Percentiles rank a stretch among this genome's conserved stretches.
Evolutionary conservation across 139 green algal species (phyloP).

Genomic region (Coelastrella sp.): DNA sequence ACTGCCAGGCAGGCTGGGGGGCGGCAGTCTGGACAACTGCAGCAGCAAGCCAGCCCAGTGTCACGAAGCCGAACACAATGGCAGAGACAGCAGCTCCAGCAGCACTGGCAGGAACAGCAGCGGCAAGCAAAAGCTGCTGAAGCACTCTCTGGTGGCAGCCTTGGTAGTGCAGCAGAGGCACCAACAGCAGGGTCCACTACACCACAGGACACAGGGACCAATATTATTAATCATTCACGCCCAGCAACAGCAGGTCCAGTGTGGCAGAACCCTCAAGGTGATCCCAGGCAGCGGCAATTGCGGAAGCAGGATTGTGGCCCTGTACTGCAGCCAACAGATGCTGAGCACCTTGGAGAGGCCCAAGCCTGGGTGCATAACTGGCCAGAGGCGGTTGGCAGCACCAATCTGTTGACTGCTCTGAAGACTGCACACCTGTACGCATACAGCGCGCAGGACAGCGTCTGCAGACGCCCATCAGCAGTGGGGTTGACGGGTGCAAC

Average conservation of each 20-base stretch:
- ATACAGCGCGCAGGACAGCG: background rate
- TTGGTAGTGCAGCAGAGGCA: background rate
- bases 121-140: background rate
- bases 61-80: constrained; percentile 5
- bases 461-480: background rate
- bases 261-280: background rate
- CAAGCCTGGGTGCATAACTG: constrained; percentile 73
- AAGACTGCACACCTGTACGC: constrained; percentile 18
- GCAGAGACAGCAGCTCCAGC: constrained; percentile 22
- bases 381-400: constrained; percentile 68
- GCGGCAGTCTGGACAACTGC: constrained; percentile 5
- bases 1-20: constrained; percentile 14
- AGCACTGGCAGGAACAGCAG: constrained; percentile 1
- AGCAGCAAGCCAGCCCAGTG: background rate
- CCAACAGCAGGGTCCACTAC: background rate
- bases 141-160: background rate
- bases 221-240: no score
- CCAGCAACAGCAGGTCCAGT: background rate
- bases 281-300: constrained; percentile 7
- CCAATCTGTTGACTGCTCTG: constrained; percentile 53
- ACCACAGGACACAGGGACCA: background rate
- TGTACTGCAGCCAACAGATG: constrained; percentile 56
- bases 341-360: constrained; percentile 63
- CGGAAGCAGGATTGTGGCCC: background rate
- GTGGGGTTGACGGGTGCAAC: background rate